Base-by-base conservation (phyloP, 1,139 yeast species). In the Sporopachydermia cereana region DNA sequence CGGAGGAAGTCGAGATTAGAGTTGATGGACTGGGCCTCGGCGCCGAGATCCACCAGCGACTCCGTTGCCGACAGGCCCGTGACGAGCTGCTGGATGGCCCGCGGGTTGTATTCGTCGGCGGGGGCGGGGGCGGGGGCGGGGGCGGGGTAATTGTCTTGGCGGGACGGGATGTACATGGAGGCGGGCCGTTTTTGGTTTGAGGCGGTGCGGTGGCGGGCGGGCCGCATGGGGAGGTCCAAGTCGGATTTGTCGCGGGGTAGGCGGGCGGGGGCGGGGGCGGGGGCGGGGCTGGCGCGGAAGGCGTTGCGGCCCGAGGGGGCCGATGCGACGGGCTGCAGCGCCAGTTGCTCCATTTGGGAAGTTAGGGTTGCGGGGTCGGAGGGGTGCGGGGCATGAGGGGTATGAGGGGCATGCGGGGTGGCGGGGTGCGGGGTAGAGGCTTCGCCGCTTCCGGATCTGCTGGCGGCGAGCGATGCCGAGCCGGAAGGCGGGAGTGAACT, bases 1-100 rank as follows among this genome's bases (percentile, higher is more conserved):
- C 76, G 73, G 50, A 84, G 63, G 56, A 82, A 84, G 46, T 80
- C 84, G 43, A 75, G 65, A 47, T 70, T 72, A 43, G 72, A 71
- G 53, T 69, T 68, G 43, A 46, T 63, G 65, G 43, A 59, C 59
- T 45, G 49, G 20, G 56, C 54, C 5, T 46, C 46, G 43, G 52
- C 53, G 45, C 61, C 64, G 46, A 64, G 49, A 2, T 62, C 55
- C 3, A 63, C 59, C n/a, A 62, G 61, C 30, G 56, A 58, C 39
- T 58, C 50, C 24, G 57, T 56, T 45, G 59, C 63, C 9, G 61
- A 52, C 16, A 64, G 48, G 2, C 66, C 68, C 2, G 65, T 63
- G n/a, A 64, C 56, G 44, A 64, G 29, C 20, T 16, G 29, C 25
- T 41, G 42, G 12, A 41, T 16, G 22, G 29, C 42, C n/a, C 42